A percentile compares a stretch with the other conserved stretches of the same genome.
Evolutionary conservation across 2,329 filamentous ascomycete genomes (phyloP).

Genomic region (Sporothrix variecibatus): DNA sequence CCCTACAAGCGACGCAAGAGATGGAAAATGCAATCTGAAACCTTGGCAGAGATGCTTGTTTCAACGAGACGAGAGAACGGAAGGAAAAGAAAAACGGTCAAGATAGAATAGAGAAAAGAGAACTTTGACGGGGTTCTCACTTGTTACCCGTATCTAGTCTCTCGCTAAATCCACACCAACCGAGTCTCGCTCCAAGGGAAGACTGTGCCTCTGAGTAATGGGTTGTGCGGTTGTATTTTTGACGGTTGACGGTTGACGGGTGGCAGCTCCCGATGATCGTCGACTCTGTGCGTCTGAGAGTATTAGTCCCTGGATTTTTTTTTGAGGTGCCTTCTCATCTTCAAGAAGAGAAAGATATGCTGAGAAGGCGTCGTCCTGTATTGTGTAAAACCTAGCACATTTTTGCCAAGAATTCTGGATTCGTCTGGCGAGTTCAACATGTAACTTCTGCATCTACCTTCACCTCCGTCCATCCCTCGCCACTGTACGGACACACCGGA

Average conservation of each 20-base stretch:
- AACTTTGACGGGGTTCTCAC: background rate
- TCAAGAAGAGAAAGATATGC: no score
- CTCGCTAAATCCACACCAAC: background rate
- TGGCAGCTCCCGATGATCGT: background rate
- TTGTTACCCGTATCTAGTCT: background rate
- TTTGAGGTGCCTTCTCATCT: background rate
- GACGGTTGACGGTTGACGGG: background rate
- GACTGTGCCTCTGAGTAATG: background rate
- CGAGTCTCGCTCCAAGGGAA: background rate
- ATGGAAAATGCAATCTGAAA: background rate
- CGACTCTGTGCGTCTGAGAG: background rate
- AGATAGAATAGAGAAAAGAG: background rate
- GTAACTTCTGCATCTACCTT: background rate
- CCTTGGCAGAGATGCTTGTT: constrained; percentile 1
- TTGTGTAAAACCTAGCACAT: background rate
- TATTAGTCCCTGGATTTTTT: background rate
- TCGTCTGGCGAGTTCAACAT: background rate
- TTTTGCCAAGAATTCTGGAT: background rate
- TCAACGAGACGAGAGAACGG: background rate
- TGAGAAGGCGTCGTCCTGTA: background rate
- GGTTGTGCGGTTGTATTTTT: background rate
- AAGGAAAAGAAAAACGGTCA: background rate
- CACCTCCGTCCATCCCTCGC: background rate
- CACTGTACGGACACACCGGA: background rate
- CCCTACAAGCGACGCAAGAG: background rate